Evolutionary conservation across 169 alveolate genomes (phyloP), one percentile per base, ranked within the genome.

Genomic region (Plasmodium fragile): DNA sequence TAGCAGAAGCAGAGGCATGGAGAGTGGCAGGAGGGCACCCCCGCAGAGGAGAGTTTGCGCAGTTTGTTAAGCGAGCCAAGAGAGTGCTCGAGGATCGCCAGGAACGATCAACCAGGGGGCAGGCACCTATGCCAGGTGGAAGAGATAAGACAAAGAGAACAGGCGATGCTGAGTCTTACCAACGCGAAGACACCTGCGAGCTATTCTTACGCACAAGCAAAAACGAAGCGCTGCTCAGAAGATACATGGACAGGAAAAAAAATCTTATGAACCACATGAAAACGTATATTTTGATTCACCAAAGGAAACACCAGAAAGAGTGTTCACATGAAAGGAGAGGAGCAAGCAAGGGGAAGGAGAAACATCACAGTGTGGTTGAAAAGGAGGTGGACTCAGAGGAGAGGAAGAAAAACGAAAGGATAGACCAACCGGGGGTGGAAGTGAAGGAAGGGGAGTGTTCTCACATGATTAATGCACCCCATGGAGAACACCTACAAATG

Each of bases 1-100:
- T 5, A 32, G 36, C 4, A 65, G 22, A 52, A 41, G 16, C 52
- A 2, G 11, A 1, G 45, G 7, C 49, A 6, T 3, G 52, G 8
- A 7, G 0, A 8, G 4, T 0, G 0, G 16, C n/a, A 10, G 53
- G 53, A 10, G 53, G 28, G 18, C 53, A 65, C 28, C 49, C 41
- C 3, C 49, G 30, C 3, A 16, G 78, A 1, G 18, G 39, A n/a
- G 22, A 84, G 53, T 84, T 84, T 41, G 22, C 18, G 6, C 52
- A 45, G 45, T 84, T 84, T 84, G 13, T 84, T n/a, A 84, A 45
- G 32, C 32, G 65, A 32, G 25, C 79, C 18, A 84, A 84, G 65
- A 18, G 28, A 2, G 22, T n/a, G 18, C 6, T 82, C 30, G 36
- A 65, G 11, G 34, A 69, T 1, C 41, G 75, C 41, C 16, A 25